phyloP scores from a whole-genome alignment of 306 rosid genomes.

The Quercus suber region DNA sequence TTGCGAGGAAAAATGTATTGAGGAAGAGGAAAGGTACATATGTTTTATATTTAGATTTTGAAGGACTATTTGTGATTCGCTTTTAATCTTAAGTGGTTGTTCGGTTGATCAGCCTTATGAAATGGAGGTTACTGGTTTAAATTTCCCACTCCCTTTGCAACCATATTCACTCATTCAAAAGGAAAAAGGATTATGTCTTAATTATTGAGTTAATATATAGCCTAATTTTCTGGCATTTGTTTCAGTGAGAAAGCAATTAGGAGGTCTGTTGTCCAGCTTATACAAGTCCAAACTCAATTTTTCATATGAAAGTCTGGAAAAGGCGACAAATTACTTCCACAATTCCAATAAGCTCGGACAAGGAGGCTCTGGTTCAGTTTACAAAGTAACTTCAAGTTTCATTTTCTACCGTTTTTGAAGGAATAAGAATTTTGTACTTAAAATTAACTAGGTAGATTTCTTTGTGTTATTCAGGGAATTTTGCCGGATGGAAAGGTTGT shows the following conservation, averaged over 20 bases:
- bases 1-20: slow-evolving; percentile 39
- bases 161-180: too few species aligned
- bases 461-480: slow-evolving; percentile 27
- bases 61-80: background rate
- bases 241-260: slow-evolving; percentile 58
- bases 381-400: slow-evolving; percentile 36
- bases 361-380: slow-evolving; percentile 86
- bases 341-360: slow-evolving; percentile 65
- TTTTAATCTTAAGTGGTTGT: too few species aligned
- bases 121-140: too few species aligned
- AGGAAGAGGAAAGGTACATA: slow-evolving; percentile 48
- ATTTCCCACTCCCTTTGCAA: too few species aligned
- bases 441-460: background rate
- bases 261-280: slow-evolving; percentile 43
- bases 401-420: background rate
- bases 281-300: slow-evolving; percentile 54
- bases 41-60: background rate
- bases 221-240: background rate
- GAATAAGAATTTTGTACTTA: background rate
- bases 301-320: slow-evolving; percentile 67
- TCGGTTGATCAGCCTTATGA: too few species aligned
- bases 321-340: slow-evolving; percentile 62
- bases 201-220: background rate
- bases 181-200: too few species aligned
- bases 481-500: slow-evolving; percentile 32